Evolutionary conservation across 164 flowering plant species (phyloP), one percentile per base, ranked within the genome.

Genomic region (Nelumbo lutea): DNA sequence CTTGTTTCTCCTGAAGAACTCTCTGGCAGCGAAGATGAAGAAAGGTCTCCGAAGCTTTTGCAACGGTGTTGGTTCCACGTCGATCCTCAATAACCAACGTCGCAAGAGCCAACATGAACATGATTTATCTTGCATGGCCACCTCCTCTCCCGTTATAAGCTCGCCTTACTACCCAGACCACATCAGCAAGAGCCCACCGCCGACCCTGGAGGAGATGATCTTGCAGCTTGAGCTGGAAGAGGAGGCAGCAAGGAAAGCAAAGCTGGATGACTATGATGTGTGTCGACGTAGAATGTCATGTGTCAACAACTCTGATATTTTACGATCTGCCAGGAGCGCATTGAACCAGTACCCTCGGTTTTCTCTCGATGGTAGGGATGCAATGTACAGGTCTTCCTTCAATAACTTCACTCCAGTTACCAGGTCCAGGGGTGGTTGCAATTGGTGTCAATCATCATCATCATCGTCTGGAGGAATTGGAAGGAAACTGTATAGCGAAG

Each of bases 301-400:
- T 53, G 93, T 94, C 4, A 87, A 86, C 77, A 89, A 83, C 59
- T 85, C 95, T 1, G 97, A 94, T 46, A 92, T 94, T 38, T 72
- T 91, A 39, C 75, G 86, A 9, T 89, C 89, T 2, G 97, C 97
- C 0, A 80, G 90, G 71, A 87, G 89, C 44, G 98, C 97, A 0
- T 70, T 95, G 76, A 89, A 90, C 72, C 98, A 92, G 82, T 91
- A 95, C 72, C 98, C 98, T 0, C 81, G 96, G 13, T 95, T 95
- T 63, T 95, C 97, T 42, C 86, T 91, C 0, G 98, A 95, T 56
- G 97, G 97, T 0, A 82, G 82, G 69, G 98, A 93, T 50, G 80
- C 98, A 27, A 88, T 91, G 91, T 89, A 87, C 59, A 75, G 95
- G 9, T 90, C 93, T 9, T 87, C 91, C 0, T 90, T 93, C 72